Evolutionary conservation across 768 basidiomycete species (phyloP).

Genomic region (Podaxis carcinomalis): DNA sequence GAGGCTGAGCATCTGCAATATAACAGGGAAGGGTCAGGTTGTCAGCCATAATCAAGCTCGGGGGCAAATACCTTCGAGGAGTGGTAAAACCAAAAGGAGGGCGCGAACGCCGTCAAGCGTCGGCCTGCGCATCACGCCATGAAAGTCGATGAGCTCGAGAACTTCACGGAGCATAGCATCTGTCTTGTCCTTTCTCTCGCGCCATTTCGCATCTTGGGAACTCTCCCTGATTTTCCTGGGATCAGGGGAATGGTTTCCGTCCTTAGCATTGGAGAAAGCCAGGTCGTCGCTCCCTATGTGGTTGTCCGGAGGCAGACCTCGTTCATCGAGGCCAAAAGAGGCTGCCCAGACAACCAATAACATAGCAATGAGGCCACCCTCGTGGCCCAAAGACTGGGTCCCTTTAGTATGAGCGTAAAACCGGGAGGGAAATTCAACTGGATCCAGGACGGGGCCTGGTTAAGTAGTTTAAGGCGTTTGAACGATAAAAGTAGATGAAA

Average conservation of each 20-base stretch:
- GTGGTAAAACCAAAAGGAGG: constrained; percentile 73
- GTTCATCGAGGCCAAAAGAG: constrained; percentile 84
- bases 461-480: background rate
- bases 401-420: constrained; percentile 66
- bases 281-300: constrained; percentile 18
- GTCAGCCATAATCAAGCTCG: background rate
- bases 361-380: constrained; percentile 75
- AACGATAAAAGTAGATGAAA: constrained; percentile 7
- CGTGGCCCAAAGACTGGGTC: constrained; percentile 55
- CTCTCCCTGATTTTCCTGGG: constrained; percentile 23
- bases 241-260: constrained; percentile 5
- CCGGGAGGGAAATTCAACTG: constrained; percentile 72
- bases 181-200: constrained; percentile 48
- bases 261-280: constrained; percentile 1
- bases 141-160: constrained; percentile 74
- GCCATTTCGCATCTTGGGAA: constrained; percentile 28
- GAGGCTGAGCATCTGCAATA: constrained; percentile 36
- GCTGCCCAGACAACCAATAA: constrained; percentile 85
- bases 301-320: constrained; percentile 50
- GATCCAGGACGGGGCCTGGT: constrained; percentile 82
- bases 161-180: constrained; percentile 74
- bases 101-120: constrained; percentile 85
- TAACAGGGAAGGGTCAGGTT: background rate
- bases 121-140: constrained; percentile 74
- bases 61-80: constrained; percentile 65